Base-by-base conservation (phyloP, 2,329 filamentous ascomycete species). In the Claviceps capensis region DNA sequence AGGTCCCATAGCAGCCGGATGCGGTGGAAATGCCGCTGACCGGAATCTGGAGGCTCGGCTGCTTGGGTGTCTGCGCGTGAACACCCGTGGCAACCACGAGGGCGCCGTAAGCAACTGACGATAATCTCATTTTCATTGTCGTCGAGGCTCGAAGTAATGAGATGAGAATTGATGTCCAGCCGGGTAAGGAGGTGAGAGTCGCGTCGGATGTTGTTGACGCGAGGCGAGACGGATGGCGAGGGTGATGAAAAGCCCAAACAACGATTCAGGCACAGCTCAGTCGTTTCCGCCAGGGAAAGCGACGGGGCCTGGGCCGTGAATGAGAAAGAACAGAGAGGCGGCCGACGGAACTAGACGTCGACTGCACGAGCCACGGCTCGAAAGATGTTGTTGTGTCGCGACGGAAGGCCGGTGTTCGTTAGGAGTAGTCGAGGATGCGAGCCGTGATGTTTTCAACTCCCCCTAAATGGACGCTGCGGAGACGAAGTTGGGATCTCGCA, bases 1-100 rank as follows among this genome's bases (percentile, higher is more conserved):
- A 54, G 0, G 69, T 71, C 4, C 62, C 67, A 62, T 66, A 81
- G 62, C 78, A 81, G 17, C 78, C 78, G 22, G 78, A 73, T 1
- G 72, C 69, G 2, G 69, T 72, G 44, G 65, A 58, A 8, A 65
- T 60, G n/a, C 66, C 65, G 5, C 63, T 56, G 4, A 61, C 57
- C 0, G 76, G 72, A 1, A 59, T 49, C n/a, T 58, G 50, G 0
- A 67, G 62, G 7, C 75, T 67, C 37, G 57, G 58, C 57, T 78
- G 67, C 1, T 48, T 41, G 22, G 53, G 49, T 7, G 36, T 48
- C 14, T 51, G 52, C 44, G 59, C 60, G 19, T 58, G 40, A 17
- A 62, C 53, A 19, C 61, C 56, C n/a, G 60, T 56, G 37, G 60
- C 59, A 38, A 59, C 66, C 61, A 62, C 50, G 30, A 67, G 40